Base-by-base conservation (phyloP, 2,329 filamentous ascomycete species). In the Stachybotrys echinatus region DNA sequence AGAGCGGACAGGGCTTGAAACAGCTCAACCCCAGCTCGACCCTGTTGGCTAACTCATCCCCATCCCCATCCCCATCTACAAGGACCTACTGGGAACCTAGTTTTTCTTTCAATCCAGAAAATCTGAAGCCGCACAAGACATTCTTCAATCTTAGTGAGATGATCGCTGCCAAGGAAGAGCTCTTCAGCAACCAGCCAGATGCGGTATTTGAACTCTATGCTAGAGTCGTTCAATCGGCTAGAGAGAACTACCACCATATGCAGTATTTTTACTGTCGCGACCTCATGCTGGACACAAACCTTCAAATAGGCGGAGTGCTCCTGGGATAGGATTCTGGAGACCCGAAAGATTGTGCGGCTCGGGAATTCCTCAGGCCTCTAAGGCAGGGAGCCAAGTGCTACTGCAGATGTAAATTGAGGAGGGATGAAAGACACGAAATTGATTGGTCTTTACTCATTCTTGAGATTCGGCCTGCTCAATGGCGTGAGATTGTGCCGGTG, bases 111-210 rank as follows among this genome's bases (percentile, higher is more conserved):
- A 14, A 14, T 14, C 10, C 14, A 14, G 27, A 34, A 34, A 14
- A 34, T 3, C 42, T 56, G 18, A 52, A 49, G n/a, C 58, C 59
- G 47, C 55, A 53, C 49, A 61, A 55, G 21, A 82, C 78, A 1
- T 87, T 83, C 59, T 88, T 88, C 56, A 75, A 83, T 22, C 72
- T 86, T 21, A 79, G 78, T 4, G 82, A 87, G 58, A 76, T 85
- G 50, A 67, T 82, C 44, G 69, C 69, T 17, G 72, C 76, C 42
- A 74, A 77, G 47, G 42, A 49, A 1, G 49, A 58, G 3, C 65
- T 65, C 44, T 59, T 59, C 46, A 59, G 27, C 10, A 34, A 34
- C 27, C 27, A 34, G 27, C 27, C 27, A 34, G 59, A 67, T 1
- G 71, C 70, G 4, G 61, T 77, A 0, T 75, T 88, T 52, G 84